A percentile compares a stretch with the other conserved stretches of the same genome.
Conservation (phyloP, 2,329 filamentous ascomycete genomes). For the Gliomastix tumulicola region DNA sequence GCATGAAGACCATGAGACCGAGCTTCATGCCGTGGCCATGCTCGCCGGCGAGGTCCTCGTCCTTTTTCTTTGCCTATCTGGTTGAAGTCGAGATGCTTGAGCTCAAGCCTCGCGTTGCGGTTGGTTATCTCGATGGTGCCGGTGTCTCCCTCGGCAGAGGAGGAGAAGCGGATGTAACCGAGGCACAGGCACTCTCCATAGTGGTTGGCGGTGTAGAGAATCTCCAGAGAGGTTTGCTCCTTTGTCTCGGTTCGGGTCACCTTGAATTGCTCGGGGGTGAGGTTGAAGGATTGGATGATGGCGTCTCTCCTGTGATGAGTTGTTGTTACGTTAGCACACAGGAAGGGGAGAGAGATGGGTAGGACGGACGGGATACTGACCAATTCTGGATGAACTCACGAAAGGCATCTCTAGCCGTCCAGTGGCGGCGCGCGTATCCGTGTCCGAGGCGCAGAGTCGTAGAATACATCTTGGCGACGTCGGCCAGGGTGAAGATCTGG, state of each 20-base stretch:
- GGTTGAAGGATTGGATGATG: background rate
- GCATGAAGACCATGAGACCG: background rate
- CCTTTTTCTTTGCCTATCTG: background rate
- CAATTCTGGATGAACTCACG: background rate
- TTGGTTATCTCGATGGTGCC: background rate
- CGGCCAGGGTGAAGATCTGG: no score
- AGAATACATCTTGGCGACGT: no score
- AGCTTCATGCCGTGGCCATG: background rate
- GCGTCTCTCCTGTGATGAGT: background rate
- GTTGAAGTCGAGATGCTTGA: background rate
- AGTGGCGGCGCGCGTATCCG: no score
- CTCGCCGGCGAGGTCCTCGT: background rate
- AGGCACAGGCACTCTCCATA: no score
- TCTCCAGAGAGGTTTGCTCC: background rate
- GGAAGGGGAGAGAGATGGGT: background rate
- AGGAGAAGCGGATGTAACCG: background rate
- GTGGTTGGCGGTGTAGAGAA: no score
- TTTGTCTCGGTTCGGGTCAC: no score
- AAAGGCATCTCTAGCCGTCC: no score
- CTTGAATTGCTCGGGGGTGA: background rate
- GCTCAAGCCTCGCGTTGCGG: background rate
- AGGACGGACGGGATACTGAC: no score
- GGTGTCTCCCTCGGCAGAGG: no score
- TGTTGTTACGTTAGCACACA: background rate
- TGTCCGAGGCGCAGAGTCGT: no score